Evolutionary conservation across 2,329 filamentous ascomycete species (phyloP).

Genomic region (Ascochyta clinopodiicola): DNA sequence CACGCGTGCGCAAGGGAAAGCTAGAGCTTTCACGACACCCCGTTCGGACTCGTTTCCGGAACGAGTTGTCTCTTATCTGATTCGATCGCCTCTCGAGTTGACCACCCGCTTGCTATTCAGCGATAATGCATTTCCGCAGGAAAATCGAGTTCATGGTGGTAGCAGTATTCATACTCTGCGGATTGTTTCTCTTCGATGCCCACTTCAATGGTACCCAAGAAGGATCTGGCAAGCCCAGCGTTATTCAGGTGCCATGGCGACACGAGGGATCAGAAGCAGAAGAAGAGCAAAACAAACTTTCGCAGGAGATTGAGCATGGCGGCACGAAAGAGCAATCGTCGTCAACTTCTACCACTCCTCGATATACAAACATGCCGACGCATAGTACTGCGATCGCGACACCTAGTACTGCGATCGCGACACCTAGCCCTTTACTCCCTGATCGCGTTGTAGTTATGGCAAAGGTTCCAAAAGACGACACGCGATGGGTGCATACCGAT

Average conservation of each 20-base stretch:
- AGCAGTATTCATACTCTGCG: conserved; percentile 22
- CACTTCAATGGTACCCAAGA: conserved; percentile 15
- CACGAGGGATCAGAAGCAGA: conserved; percentile 16
- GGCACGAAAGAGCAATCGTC: conserved; percentile 10
- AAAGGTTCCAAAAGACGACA: conserved; percentile 26
- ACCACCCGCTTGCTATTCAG: neutral
- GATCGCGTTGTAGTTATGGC: conserved; percentile 31
- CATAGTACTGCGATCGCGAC: conserved; percentile 13
- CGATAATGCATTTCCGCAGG: conserved; percentile 19
- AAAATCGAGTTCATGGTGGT: conserved; percentile 19
- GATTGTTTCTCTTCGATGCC: conserved; percentile 22
- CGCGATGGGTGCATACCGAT: conserved; percentile 27
- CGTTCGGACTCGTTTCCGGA: neutral
- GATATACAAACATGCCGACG: conserved; percentile 9
- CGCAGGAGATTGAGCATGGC: conserved; percentile 11
- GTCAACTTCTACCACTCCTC: conserved; percentile 5
- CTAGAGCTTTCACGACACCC: conserved; percentile 7
- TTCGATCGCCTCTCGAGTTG: neutral
- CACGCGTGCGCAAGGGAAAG: conserved; percentile 6
- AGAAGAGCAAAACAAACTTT: conserved; percentile 18
- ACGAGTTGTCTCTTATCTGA: neutral
- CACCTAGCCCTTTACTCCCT: conserved; percentile 15
- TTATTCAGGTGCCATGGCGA: conserved; percentile 17
- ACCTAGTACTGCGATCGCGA: conserved; percentile 12
- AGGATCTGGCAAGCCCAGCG: conserved; percentile 3